phyloP scores from a whole-genome alignment of 2,329 filamentous ascomycete species.

The Sporothrix mexicana region DNA sequence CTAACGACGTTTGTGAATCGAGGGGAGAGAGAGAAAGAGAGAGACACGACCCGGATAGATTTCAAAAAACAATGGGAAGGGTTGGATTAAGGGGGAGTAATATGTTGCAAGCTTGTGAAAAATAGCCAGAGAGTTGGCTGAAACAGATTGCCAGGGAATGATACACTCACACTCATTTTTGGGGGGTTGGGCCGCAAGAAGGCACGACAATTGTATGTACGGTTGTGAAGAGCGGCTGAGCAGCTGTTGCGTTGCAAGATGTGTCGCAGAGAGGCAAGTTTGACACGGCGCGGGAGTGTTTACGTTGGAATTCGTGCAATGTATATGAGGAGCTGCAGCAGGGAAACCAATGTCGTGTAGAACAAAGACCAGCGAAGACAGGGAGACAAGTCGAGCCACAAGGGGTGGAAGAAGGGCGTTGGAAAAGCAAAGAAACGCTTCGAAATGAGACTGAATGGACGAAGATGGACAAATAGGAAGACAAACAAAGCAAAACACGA shows the following conservation, averaged over 20 bases:
- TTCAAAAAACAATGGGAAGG: too few species aligned
- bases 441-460: not conserved
- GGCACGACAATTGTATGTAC: not conserved
- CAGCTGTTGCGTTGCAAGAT: constrained; percentile 25
- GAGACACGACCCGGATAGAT: not conserved
- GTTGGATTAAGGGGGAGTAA: too few species aligned
- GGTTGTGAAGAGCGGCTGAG: not conserved
- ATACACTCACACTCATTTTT: constrained; percentile 36
- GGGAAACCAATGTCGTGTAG: constrained; percentile 7
- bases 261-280: constrained; percentile 26
- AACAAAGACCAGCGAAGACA: not conserved
- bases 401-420: constrained; percentile 6
- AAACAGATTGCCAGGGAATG: constrained; percentile 29
- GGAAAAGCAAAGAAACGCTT: not conserved
- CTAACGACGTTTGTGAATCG: too few species aligned
- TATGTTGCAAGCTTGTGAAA: not conserved
- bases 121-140: constrained; percentile 21
- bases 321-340: constrained; percentile 9
- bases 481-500: not conserved
- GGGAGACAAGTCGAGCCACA: not conserved
- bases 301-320: not conserved
- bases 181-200: not conserved
- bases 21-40: not conserved
- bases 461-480: not conserved
- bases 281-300: not conserved